Conservation (phyloP, 2,329 filamentous ascomycete genomes). For the Colletotrichum chrysophilum region DNA sequence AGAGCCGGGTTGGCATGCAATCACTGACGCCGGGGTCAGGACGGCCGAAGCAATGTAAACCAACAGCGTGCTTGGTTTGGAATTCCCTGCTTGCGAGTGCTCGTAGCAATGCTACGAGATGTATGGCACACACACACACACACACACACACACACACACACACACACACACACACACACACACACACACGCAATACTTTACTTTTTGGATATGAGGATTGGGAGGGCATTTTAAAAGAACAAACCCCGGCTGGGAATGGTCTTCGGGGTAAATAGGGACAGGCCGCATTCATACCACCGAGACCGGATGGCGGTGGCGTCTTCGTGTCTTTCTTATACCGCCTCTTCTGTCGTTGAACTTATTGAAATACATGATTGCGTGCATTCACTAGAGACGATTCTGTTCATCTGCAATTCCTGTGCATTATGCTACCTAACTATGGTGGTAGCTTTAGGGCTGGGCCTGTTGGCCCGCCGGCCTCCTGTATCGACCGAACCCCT, state of each 20-base stretch:
- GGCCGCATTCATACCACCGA: constrained; percentile 9
- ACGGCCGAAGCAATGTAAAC: neutral
- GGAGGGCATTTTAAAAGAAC: constrained; percentile 7
- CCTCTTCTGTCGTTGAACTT: constrained; percentile 10
- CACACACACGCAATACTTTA: neutral
- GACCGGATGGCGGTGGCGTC: constrained; percentile 11
- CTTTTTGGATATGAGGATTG: neutral
- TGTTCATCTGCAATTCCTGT: neutral
- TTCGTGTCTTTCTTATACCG: constrained; percentile 10
- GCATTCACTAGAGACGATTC: neutral
- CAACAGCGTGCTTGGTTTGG: neutral
- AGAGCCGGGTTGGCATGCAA: neutral
- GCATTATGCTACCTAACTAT: neutral
- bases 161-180: neutral
- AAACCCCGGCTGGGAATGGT: constrained; percentile 1
- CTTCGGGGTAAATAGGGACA: neutral
- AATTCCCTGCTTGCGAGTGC: neutral
- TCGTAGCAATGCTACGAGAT: neutral
- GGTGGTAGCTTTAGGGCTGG: neutral
- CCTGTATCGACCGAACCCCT: neutral
- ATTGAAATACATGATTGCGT: constrained; percentile 10
- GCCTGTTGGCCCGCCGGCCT: neutral
- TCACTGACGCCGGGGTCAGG: neutral
- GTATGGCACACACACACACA: neutral
- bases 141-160: neutral